phyloP scores from a whole-genome alignment of 1,139 yeast genomes.

The Kodamaea derodonti region DNA sequence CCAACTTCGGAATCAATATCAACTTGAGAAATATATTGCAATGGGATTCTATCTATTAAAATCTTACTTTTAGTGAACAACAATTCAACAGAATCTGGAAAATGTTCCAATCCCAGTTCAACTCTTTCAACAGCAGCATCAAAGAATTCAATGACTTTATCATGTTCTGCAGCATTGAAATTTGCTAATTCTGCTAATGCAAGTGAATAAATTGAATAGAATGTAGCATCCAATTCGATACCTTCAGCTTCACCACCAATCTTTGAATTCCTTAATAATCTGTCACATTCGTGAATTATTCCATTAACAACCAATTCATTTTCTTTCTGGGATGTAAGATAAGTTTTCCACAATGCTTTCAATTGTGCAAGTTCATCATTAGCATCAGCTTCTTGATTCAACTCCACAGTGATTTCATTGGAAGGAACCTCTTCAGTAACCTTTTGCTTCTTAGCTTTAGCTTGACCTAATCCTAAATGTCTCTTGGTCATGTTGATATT shows the following conservation, averaged over 20 bases:
- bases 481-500: slow-evolving; percentile 69
- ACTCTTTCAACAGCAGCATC: slow-evolving; percentile 71
- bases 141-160: slow-evolving; percentile 51
- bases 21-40: slow-evolving; percentile 53
- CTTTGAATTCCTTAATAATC: slow-evolving; percentile 54
- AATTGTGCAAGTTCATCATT: slow-evolving; percentile 78
- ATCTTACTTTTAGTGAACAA: slow-evolving; percentile 55
- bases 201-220: slow-evolving; percentile 70
- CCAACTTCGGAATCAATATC: slow-evolving; percentile 28
- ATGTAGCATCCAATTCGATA: slow-evolving; percentile 33
- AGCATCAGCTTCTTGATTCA: slow-evolving; percentile 66
- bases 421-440: slow-evolving; percentile 14
- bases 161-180: slow-evolving; percentile 41
- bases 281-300: slow-evolving; percentile 86
- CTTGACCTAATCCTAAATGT: slow-evolving; percentile 77
- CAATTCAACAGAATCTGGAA: slow-evolving; percentile 43
- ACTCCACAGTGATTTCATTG: slow-evolving; percentile 60
- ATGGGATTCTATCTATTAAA: slow-evolving; percentile 52
- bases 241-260: slow-evolving; percentile 9
- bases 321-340: slow-evolving; percentile 49
- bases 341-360: slow-evolving; percentile 65
- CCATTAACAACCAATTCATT: slow-evolving; percentile 73
- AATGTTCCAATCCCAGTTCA: slow-evolving; percentile 52
- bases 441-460: slow-evolving; percentile 50
- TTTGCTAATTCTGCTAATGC: slow-evolving; percentile 68